These are phyloP conservation scores for Colletotrichum agaves DNA, from an alignment of 2,329 filamentous ascomycete species.

Conservation along the genomic window DNA sequence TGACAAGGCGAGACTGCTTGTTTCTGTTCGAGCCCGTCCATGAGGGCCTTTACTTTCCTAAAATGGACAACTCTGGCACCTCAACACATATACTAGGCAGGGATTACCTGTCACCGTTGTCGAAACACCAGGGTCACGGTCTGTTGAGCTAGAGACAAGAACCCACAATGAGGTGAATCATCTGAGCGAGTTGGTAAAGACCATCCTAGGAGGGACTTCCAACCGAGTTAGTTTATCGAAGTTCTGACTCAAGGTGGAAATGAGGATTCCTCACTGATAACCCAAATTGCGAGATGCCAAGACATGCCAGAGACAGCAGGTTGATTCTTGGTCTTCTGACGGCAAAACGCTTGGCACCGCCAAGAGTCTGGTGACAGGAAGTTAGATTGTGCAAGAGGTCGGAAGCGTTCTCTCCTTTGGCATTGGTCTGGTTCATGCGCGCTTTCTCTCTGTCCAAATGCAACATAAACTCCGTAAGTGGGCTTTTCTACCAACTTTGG, in stretches of 20 bases:
- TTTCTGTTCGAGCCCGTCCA: neutral
- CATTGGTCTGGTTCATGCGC: slow-evolving; percentile 21
- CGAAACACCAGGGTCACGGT: neutral
- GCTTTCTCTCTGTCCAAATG: neutral
- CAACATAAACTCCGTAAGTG: slow-evolving; percentile 18
- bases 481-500: slow-evolving; percentile 14
- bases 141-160: neutral
- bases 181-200: neutral
- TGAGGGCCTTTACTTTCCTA: slow-evolving; percentile 22
- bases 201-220: neutral
- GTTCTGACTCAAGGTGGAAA: neutral
- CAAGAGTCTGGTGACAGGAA: slow-evolving; percentile 8
- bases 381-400: slow-evolving; percentile 2
- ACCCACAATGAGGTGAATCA: neutral
- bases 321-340: neutral
- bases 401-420: slow-evolving; percentile 22
- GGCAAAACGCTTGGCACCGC: neutral
- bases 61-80: slow-evolving; percentile 3
- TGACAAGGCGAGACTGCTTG: neutral
- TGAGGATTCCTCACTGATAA: slow-evolving; percentile 9
- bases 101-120: slow-evolving; percentile 4
- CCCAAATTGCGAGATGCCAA: slow-evolving; percentile 17
- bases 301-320: slow-evolving; percentile 19
- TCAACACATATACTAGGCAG: neutral
- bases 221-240: neutral